Base-by-base conservation (phyloP, 2,329 filamentous ascomycete species). In the Botrytis tulipae region DNA sequence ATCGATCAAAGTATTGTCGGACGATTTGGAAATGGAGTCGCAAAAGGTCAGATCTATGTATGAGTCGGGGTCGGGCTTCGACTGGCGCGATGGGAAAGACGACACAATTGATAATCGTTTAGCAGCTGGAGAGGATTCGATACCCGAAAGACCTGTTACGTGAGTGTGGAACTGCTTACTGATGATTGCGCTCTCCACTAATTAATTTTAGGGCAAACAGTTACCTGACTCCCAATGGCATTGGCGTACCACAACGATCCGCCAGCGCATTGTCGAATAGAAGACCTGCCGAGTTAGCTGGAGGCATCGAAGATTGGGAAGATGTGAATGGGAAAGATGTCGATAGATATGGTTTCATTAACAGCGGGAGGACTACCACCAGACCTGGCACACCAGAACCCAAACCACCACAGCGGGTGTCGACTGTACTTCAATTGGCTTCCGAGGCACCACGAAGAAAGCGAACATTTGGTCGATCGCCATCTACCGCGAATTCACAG, bases 291-390 rank as follows among this genome's bases (percentile, higher is more conserved):
- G 86, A 89, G 78, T 82, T 87, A 59, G 87, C 87, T 22, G 87
- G 88, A 65, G 88, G 88, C 25, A 83, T 91, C 32, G 90, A 92
- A 79, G 89, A 92, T 78, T 92, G 89, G 89, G 87, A 91, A 78
- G 88, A 91, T 76, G 83, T 92, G 3, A 83, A 89, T 71, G 88
- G 86, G 46, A 84, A 83, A 68, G 87, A 89, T 79, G 87, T 92
- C 75, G 90, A 92, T 82, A 86, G 90, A 79, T 92, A 91, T 79
- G 90, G 90, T 74, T 92, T 92, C 82, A 92, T 92, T 78, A 86
- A 81, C 70, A 79, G 83, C 61, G 84, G 84, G 46, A 78, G 82
- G 42, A 81, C 83, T 75, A 66, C 78, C 29, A 80, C 82, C 40
- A 80, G 81, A 72, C 81, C 84, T 25, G 83, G 83, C 75, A 79